These are phyloP conservation scores for Fusarium vanettenii DNA, from an alignment of 2,329 filamentous ascomycete species.

Conservation along the genomic window DNA sequence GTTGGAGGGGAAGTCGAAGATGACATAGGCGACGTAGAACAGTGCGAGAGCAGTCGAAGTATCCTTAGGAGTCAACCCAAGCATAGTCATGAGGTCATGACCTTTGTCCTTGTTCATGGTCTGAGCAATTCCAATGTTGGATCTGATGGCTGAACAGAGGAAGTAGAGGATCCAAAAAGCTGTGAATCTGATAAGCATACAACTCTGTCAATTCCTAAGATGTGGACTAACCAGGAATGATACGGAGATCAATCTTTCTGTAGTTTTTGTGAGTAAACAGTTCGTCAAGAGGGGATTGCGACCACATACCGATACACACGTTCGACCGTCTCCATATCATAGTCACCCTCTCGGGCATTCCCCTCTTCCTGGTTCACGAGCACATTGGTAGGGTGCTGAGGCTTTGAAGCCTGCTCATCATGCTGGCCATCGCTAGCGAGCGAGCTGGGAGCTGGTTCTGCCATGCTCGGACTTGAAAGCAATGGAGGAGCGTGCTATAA, in stretches of 20 bases:
- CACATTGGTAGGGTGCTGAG: constrained; percentile 31
- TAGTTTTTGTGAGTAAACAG: constrained; percentile 1
- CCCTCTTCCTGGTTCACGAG: constrained; percentile 47
- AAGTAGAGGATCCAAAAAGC: constrained; percentile 95
- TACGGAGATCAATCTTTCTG: constrained; percentile 66
- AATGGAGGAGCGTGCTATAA: constrained; percentile 64
- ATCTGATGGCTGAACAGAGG: constrained; percentile 89
- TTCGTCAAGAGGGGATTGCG: not conserved
- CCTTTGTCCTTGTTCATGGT: constrained; percentile 82
- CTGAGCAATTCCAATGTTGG: constrained; percentile 92
- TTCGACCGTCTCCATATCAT: constrained; percentile 64
- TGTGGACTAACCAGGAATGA: constrained; percentile 63
- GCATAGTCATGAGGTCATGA: constrained; percentile 80
- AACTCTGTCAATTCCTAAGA: not conserved
- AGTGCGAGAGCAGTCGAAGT: constrained; percentile 86
- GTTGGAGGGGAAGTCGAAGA: constrained; percentile 91
- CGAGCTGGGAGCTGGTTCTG: constrained; percentile 47
- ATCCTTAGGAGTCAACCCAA: constrained; percentile 78
- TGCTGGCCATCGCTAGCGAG: constrained; percentile 49
- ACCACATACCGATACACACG: constrained; percentile 58
- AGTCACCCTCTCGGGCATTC: constrained; percentile 52
- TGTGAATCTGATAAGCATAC: constrained; percentile 40
- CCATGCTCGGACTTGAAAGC: constrained; percentile 63
- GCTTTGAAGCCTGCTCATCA: constrained; percentile 33
- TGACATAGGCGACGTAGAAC: constrained; percentile 92